Evolutionary conservation across 208 protist species (phyloP).

Genomic region (Leishmania major): DNA sequence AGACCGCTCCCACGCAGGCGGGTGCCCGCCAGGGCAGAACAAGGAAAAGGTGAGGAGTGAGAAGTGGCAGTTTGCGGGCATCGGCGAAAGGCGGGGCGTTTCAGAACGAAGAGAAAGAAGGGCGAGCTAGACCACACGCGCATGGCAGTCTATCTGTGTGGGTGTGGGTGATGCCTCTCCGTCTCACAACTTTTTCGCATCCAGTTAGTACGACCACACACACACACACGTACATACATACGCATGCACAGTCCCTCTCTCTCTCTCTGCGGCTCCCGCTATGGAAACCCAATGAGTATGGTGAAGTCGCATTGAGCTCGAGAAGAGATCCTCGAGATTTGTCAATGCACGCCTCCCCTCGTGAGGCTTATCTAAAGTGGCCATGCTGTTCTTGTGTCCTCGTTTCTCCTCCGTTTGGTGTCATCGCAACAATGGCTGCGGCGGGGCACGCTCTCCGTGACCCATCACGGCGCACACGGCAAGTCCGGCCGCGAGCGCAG

Average conservation of each 20-base stretch:
- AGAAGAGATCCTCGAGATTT: neutral
- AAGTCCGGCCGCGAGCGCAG: too few relatives aligned
- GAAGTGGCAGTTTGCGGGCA: too few relatives aligned
- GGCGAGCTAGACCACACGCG: neutral
- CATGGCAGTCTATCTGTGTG: neutral
- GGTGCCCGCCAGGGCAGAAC: neutral
- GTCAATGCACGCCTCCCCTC: neutral
- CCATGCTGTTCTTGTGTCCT: neutral
- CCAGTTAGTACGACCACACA: neutral
- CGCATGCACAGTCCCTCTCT: neutral
- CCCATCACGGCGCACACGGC: neutral
- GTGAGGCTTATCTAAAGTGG: neutral
- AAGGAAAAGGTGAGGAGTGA: neutral
- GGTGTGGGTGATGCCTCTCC: neutral
- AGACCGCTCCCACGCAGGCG: neutral
- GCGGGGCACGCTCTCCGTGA: neutral
- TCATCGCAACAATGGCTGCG: neutral
- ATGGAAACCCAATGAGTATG: too few relatives aligned
- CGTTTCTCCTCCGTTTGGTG: neutral
- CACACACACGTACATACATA: neutral
- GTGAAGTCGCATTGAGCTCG: neutral
- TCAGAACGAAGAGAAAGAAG: neutral
- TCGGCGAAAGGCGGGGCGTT: neutral
- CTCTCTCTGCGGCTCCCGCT: neutral
- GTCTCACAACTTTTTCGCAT: neutral